These are phyloP conservation scores for Nicotiana attenuata DNA, from an alignment of 257 asterid species.

Conservation along the genomic window DNA sequence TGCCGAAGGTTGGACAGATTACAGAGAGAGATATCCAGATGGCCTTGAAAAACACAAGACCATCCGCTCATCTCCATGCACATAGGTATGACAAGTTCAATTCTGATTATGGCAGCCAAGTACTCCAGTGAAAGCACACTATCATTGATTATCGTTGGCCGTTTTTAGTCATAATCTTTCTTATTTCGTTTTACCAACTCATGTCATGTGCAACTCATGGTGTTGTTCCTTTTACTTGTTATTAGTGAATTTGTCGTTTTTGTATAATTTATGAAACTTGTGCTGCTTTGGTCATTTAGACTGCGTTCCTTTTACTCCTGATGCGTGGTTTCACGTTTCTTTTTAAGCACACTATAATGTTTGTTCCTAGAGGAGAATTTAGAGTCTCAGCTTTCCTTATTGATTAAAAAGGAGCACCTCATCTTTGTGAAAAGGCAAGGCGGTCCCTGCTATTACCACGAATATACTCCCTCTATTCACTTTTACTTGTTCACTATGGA, in stretches of 20 bases:
- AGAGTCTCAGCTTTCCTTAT: background rate
- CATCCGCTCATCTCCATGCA: constrained; percentile 89
- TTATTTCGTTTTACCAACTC: background rate
- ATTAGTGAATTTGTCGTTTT: background rate
- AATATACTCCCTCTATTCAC: no score
- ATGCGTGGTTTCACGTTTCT: background rate
- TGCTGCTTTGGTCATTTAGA: background rate
- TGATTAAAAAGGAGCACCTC: background rate
- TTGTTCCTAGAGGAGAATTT: background rate
- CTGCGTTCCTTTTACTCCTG: background rate
- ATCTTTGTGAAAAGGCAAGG: background rate
- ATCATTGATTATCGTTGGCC: background rate
- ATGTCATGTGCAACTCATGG: background rate
- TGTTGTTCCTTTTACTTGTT: background rate
- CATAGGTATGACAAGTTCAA: constrained; percentile 79
- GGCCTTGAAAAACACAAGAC: constrained; percentile 85
- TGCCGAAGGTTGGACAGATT: constrained; percentile 85
- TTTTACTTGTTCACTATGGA: no score
- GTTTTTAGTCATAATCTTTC: background rate
- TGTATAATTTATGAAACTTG: background rate
- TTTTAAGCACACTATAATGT: background rate
- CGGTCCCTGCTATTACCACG: background rate
- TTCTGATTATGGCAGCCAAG: constrained; percentile 86
- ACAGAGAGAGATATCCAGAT: constrained; percentile 58
- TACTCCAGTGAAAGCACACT: constrained; percentile 59